Conservation (phyloP, 306 rosid genomes). For the Canavalia gladiata region DNA sequence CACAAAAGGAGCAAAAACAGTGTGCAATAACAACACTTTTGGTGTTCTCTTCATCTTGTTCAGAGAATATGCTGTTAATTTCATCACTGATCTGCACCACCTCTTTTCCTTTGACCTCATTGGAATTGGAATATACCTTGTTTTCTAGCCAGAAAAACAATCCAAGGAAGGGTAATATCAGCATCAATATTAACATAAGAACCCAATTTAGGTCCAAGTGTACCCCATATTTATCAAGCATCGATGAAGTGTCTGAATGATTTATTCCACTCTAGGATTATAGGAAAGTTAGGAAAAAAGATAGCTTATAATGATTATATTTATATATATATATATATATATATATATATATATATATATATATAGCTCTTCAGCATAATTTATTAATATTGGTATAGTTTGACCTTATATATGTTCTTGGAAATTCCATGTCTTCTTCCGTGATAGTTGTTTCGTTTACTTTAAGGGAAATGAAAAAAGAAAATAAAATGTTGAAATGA, state of each 20-base stretch:
- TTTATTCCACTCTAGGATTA: neutral
- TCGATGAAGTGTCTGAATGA: slow-evolving; percentile 14
- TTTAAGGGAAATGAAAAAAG: neutral
- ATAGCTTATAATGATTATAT: neutral
- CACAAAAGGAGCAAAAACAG: slow-evolving; percentile 51
- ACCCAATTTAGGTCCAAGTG: slow-evolving; percentile 21
- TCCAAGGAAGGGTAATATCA: slow-evolving; percentile 25
- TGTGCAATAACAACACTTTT: neutral
- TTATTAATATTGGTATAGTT: neutral
- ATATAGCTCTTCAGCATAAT: slow-evolving; percentile 21
- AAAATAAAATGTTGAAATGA: neutral
- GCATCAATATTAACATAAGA: slow-evolving; percentile 30
- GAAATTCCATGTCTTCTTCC: slow-evolving; percentile 44
- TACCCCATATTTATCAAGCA: slow-evolving; percentile 12
- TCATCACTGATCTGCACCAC: neutral
- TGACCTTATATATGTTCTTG: slow-evolving; percentile 16
- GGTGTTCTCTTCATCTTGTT: slow-evolving; percentile 1
- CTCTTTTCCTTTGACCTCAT: slow-evolving; percentile 28
- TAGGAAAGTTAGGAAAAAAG: slow-evolving; percentile 12
- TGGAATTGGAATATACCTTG: slow-evolving; percentile 27
- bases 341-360: neutral
- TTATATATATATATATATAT: too few species aligned
- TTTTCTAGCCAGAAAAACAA: slow-evolving; percentile 41
- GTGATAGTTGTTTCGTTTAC: slow-evolving; percentile 31
- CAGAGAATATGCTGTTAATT: neutral